Base-by-base conservation (phyloP, 805 yeast species). In the Candida andamanensis region DNA sequence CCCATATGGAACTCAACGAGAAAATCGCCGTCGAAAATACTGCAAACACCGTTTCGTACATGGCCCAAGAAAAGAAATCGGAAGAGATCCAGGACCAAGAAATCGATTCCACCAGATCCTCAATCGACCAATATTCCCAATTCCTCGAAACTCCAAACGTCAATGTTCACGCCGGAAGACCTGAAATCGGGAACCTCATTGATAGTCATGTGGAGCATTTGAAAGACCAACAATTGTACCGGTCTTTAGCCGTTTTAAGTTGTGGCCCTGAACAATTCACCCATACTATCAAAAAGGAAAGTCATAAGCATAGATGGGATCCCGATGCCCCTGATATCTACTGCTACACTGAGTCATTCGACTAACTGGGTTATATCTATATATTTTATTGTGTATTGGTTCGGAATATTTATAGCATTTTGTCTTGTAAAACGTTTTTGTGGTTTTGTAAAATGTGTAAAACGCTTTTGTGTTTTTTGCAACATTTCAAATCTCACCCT, bases 191-290 rank as follows among this genome's bases (percentile, higher is more conserved):
- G 4, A 30, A 25, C 2, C 40, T 50, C 9, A 41, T 52, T 7
- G 33, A 36, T 7, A 22, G 19, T n/a, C 38, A 47, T 20, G 45
- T 46, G 4, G 38, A 37, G 9, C 26, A 30, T 6, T 28, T 42
- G 11, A 41, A 44, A 7, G 35, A 45, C n/a, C 29, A 40, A 4
- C 21, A 26, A 2, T 26, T 29, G 6, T 44, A 46, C 23, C 54
- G 52, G 35, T 44, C 61, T 1, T 39, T 67, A 35, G 74, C 72
- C 2, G 58, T 66, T 6, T 28, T 59, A 8, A 46, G 54, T 12
- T 68, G 74, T 51, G 75, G 75, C 0, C 63, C 70, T 2, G 40
- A 34, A 3, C 40, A 35, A 0, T 58, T 69, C 36, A 52, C 61
- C 5, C 42, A 50, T 12, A 36, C 33, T 11, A 46, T 65, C 10